Percentiles rank a stretch among this genome's conserved stretches.
These are phyloP conservation scores for Hysterium pulicare DNA, from an alignment of 2,329 filamentous ascomycete genomes.

Conservation along the genomic window DNA sequence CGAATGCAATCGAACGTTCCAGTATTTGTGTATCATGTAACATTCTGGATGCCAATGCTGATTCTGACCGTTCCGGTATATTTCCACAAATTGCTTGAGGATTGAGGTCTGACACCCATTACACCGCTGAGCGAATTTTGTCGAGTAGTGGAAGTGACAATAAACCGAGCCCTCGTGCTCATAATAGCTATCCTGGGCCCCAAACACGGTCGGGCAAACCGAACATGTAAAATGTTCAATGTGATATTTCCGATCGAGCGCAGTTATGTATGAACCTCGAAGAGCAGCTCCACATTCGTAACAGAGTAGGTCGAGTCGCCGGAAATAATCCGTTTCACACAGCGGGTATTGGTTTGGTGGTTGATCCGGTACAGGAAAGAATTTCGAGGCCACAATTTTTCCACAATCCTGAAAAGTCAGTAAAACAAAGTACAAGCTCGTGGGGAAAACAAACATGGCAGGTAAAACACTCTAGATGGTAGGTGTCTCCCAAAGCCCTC, in stretches of 20 bases:
- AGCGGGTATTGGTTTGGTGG: conserved; percentile 88
- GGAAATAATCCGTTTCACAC: conserved; percentile 98
- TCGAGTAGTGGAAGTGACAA: conserved; percentile 98
- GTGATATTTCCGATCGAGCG: conserved; percentile 92
- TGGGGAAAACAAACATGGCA: conserved; percentile 67
- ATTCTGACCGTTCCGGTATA: conserved; percentile 95
- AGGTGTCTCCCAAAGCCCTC: conserved; percentile 86
- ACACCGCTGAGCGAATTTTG: conserved; percentile 91
- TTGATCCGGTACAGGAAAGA: conserved; percentile 94
- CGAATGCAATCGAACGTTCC: conserved; percentile 80
- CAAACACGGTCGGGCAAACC: conserved; percentile 94
- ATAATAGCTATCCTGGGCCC: conserved; percentile 97
- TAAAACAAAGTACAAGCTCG: conserved; percentile 6
- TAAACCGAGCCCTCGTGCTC: conserved; percentile 96
- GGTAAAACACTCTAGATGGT: conserved; percentile 96
- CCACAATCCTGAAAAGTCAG: conserved; percentile 72
- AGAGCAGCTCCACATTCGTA: conserved; percentile 89
- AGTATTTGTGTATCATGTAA: conserved; percentile 99
- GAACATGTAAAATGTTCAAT: conserved; percentile 99
- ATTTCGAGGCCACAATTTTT: conserved; percentile 96
- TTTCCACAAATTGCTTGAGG: conserved; percentile 97
- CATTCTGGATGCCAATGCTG: conserved; percentile 99
- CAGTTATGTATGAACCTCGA: conserved; percentile 95
- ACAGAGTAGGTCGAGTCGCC: conserved; percentile 84
- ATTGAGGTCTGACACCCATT: conserved; percentile 97